Base-by-base conservation (phyloP, 192 early-diverging fungal genomes). In the Coemansia sp. region DNA sequence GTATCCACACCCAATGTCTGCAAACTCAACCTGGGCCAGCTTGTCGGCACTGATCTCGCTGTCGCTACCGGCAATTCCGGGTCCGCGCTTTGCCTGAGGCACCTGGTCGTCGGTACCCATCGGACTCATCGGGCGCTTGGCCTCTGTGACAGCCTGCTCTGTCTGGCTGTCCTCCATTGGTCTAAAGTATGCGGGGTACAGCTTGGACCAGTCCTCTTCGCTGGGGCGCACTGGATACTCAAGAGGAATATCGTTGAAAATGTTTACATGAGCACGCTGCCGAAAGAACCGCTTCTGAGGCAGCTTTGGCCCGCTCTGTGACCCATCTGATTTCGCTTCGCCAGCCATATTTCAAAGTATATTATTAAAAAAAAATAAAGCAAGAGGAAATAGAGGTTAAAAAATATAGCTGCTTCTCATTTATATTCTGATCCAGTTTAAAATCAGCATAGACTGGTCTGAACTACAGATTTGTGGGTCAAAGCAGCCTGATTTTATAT, bases 1-100 rank as follows among this genome's bases (percentile, higher is more conserved):
- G 76, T 96, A 99, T 57, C 97, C 97, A 77, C 97, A 99, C 17
- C 96, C 96, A 82, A 99, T 91, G 69, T 99, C 98, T 14, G 94
- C 96, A 85, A 98, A 96, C 71, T 97, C 96, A 12, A 99, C 91
- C 50, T 71, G 40, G 22, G 79, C 65, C 56, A 49, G 7, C 25
- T 49, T 17, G 16, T 64, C 29, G 22, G 60, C 40, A 5, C 5
- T 56, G 48, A 61, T 56, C 20, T 50, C 17, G 28, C 20, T 30
- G 22, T 14, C 7, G 3, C 38, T 18, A 12, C 16, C 34, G 12
- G 72, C 64, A n/a, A n/a, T 45, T 3, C 40, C 64, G 10, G 73
- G 73, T 0, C 74, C 79, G 56, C 74, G 73, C 64, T 82, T 76
- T 25, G 73, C 49, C 51, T 40, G 36, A 0, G 63, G 22, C 8